These are phyloP conservation scores for Niveomyces coronatus DNA, from an alignment of 2,329 filamentous ascomycete species.

Conservation along the genomic window DNA sequence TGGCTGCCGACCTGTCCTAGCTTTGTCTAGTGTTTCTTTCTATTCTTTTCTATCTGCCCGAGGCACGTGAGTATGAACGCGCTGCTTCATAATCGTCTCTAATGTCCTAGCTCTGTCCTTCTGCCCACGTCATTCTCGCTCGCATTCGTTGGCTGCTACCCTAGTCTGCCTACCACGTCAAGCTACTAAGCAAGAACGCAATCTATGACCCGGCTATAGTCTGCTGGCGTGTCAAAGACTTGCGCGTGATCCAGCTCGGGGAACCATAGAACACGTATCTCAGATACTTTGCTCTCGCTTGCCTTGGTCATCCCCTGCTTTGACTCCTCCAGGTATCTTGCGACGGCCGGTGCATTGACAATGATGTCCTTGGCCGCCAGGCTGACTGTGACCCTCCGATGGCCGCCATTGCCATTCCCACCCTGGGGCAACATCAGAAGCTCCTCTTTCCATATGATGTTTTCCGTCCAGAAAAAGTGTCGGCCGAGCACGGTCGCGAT, in stretches of 20 bases:
- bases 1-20: conserved; percentile 10
- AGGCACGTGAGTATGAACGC: neutral
- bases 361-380: conserved; percentile 54
- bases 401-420: no score
- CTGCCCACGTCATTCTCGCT: no score
- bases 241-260: conserved; percentile 54
- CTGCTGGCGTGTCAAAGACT: conserved; percentile 36
- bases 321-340: conserved; percentile 37
- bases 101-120: no score
- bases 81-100: conserved; percentile 5
- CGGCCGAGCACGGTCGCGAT: conserved; percentile 54
- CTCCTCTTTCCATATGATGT: conserved; percentile 60
- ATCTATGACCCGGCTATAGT: conserved; percentile 20
- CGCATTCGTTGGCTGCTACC: no score
- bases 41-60: neutral
- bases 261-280: conserved; percentile 51
- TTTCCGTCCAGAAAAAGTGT: conserved; percentile 63
- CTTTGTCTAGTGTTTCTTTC: neutral
- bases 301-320: conserved; percentile 10
- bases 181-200: conserved; percentile 16
- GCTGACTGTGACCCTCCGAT: conserved; percentile 41
- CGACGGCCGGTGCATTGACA: conserved; percentile 48
- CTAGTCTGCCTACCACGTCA: no score
- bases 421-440: conserved; percentile 26
- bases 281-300: conserved; percentile 16